phyloP scores from a whole-genome alignment of 148 eudicot species.

The Fagopyrum tataricum region DNA sequence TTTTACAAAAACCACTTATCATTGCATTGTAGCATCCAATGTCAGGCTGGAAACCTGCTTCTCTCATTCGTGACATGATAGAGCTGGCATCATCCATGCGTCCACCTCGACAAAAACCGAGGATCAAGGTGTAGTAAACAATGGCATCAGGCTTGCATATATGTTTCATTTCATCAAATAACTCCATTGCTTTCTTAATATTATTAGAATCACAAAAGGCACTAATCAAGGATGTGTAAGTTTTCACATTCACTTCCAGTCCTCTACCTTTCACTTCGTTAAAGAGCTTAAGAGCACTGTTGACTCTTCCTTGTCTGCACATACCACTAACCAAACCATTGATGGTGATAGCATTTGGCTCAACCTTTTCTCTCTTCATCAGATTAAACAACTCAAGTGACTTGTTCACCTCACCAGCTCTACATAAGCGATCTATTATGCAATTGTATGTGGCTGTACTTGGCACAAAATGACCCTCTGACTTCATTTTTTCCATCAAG shows the following conservation, averaged over 20 bases:
- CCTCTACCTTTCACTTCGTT: conserved; percentile 50
- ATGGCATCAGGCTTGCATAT: conserved; percentile 52
- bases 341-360: conserved; percentile 46
- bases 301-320: conserved; percentile 57
- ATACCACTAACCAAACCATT: conserved; percentile 62
- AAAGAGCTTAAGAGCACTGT: conserved; percentile 53
- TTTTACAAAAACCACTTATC: conserved; percentile 47
- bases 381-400: conserved; percentile 47
- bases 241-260: conserved; percentile 43
- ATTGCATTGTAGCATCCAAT: conserved; percentile 50
- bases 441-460: conserved; percentile 53
- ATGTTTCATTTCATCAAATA: conserved; percentile 53
- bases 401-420: conserved; percentile 49
- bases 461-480: conserved; percentile 37
- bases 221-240: conserved; percentile 53
- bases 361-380: conserved; percentile 48
- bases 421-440: conserved; percentile 68
- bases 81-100: conserved; percentile 52
- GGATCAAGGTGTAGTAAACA: conserved; percentile 54
- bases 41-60: conserved; percentile 64
- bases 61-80: conserved; percentile 44
- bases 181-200: conserved; percentile 45
- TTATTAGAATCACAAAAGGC: conserved; percentile 67
- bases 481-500: conserved; percentile 60
- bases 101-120: conserved; percentile 51